Conservation (phyloP, 371 early-diverging fungal genomes). For the Mucor racemosus region DNA sequence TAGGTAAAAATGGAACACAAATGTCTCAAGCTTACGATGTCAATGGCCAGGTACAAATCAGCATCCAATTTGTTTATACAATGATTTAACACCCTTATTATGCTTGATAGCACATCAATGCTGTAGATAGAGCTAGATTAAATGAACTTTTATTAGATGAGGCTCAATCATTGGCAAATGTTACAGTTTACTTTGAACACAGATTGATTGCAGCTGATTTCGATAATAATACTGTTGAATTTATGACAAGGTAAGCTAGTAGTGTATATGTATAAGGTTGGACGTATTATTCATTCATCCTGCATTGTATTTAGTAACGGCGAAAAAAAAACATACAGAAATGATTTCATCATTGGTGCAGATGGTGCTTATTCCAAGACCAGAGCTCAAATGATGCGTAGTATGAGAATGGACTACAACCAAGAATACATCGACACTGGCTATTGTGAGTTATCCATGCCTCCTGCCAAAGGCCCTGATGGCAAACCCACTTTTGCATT, state of each 20-base stretch:
- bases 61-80: too few relatives aligned
- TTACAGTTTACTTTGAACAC: constrained; percentile 73
- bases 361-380: constrained; percentile 92
- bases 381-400: constrained; percentile 78
- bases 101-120: constrained; percentile 82
- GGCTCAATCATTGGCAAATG: constrained; percentile 67
- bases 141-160: constrained; percentile 81
- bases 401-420: constrained; percentile 76
- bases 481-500: constrained; percentile 75
- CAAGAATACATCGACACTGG: constrained; percentile 91
- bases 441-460: constrained; percentile 90
- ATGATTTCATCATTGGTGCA: constrained; percentile 92
- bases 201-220: constrained; percentile 65
- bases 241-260: constrained; percentile 35
- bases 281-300: neutral
- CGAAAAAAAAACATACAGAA: constrained; percentile 25
- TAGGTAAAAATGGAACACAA: constrained; percentile 66
- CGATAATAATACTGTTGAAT: constrained; percentile 55
- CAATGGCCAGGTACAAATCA: constrained; percentile 76
- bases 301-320: neutral
- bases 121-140: constrained; percentile 85
- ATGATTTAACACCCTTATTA: neutral
- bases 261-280: neutral
- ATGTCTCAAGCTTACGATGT: constrained; percentile 87
- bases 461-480: constrained; percentile 54